Conservation (phyloP, 2,329 filamentous ascomycete genomes). For the Colletotrichum lindemuthianum region DNA sequence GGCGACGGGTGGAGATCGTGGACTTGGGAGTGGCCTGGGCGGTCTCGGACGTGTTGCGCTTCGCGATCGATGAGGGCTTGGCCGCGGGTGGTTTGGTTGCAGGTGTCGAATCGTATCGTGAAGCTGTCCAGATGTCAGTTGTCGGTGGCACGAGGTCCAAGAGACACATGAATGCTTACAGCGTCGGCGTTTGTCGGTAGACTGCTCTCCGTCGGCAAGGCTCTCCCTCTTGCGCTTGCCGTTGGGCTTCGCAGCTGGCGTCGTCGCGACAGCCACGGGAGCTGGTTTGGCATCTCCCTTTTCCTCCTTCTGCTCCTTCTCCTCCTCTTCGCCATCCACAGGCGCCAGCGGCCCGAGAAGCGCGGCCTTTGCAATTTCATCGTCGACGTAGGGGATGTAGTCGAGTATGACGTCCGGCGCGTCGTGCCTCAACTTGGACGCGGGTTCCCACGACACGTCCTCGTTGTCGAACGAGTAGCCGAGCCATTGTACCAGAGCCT, state of each 20-base stretch:
- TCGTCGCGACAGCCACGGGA: not conserved
- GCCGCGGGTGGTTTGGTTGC: constrained; percentile 3
- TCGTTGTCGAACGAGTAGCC: constrained; percentile 26
- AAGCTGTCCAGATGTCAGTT: constrained; percentile 8
- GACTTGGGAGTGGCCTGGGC: constrained; percentile 8
- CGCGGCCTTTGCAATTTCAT: constrained; percentile 20
- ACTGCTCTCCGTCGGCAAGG: constrained; percentile 4
- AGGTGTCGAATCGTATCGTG: constrained; percentile 20
- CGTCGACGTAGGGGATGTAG: constrained; percentile 19
- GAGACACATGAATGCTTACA: constrained; percentile 7
- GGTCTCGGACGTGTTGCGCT: constrained; percentile 16
- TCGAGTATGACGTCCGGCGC: constrained; percentile 23
- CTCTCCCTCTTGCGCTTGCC: constrained; percentile 31
- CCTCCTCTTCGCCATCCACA: not conserved
- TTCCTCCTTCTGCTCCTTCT: not conserved
- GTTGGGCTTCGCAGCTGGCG: constrained; percentile 1
- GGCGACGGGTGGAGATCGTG: not conserved
- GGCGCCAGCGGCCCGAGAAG: constrained; percentile 11
- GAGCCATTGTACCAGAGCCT: constrained; percentile 30
- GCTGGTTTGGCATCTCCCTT: constrained; percentile 3
- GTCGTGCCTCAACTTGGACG: constrained; percentile 21
- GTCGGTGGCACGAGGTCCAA: not conserved
- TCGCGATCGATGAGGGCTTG: constrained; percentile 15
- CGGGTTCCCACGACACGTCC: constrained; percentile 31
- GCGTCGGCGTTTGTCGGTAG: constrained; percentile 22